Percentiles rank a stretch among this genome's conserved stretches.
Evolutionary conservation across 371 early-diverging fungal genomes (phyloP).

Genomic region (Mucor velutinosus): DNA sequence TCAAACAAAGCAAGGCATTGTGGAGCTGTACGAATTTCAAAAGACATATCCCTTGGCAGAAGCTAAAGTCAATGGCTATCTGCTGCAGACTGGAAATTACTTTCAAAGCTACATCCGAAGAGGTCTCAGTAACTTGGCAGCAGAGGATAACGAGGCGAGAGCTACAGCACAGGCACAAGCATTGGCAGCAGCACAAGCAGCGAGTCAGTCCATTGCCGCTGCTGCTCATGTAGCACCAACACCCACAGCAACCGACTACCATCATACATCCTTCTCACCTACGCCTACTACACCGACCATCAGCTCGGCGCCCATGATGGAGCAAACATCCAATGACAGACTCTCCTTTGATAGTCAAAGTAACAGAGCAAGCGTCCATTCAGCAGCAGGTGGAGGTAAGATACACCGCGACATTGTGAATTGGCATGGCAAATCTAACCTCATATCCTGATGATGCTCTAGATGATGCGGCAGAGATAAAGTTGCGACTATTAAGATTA

Average conservation of each 20-base stretch:
- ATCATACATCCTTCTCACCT: background rate
- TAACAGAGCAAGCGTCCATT: slow-evolving; percentile 9
- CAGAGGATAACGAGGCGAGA: slow-evolving; percentile 55
- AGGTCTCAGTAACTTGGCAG: slow-evolving; percentile 62
- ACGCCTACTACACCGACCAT: background rate
- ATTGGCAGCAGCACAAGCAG: background rate
- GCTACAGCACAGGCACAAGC: slow-evolving; percentile 11
- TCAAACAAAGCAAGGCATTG: slow-evolving; percentile 77
- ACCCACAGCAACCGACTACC: background rate
- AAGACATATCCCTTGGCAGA: slow-evolving; percentile 69
- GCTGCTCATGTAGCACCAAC: background rate
- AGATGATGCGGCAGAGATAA: slow-evolving; percentile 49
- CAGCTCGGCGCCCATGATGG: background rate
- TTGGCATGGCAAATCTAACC: background rate
- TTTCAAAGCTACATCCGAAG: slow-evolving; percentile 83
- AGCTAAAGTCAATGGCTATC: slow-evolving; percentile 59
- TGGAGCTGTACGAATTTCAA: slow-evolving; percentile 78
- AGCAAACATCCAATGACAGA: background rate
- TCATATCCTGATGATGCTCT: slow-evolving; percentile 2
- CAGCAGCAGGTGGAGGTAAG: slow-evolving; percentile 14
- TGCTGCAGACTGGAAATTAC: slow-evolving; percentile 67
- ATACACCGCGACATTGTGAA: background rate
- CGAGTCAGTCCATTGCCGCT: background rate
- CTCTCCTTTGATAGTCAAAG: background rate
- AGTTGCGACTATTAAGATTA: slow-evolving; percentile 52